Evolutionary conservation across 106 monocot species (phyloP).

Genomic region (Xerophyta viscosa): DNA sequence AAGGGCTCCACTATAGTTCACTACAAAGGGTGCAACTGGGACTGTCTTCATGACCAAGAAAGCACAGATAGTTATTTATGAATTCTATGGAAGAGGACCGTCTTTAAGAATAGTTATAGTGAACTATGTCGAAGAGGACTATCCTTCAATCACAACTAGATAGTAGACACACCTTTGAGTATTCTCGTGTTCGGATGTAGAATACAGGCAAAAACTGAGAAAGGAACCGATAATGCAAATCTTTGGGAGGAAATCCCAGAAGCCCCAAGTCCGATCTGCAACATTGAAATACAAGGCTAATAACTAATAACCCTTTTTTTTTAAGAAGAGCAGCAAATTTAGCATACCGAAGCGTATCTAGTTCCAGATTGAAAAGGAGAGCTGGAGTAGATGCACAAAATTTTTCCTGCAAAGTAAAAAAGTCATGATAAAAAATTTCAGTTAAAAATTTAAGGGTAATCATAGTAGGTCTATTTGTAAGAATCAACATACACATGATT

Average conservation of each 20-base stretch:
- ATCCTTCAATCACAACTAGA: too few species aligned
- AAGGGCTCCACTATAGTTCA: conserved; percentile 89
- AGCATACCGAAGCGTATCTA: conserved; percentile 86
- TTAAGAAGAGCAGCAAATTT: background rate
- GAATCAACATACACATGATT: too few species aligned
- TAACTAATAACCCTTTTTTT: too few species aligned
- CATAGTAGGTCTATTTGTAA: too few species aligned
- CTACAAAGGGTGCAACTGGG: conserved; percentile 79
- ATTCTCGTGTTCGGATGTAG: conserved; percentile 86
- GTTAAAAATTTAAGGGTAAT: too few species aligned
- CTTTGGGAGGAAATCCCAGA: conserved; percentile 87
- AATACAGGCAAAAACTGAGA: conserved; percentile 89
- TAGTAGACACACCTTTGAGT: conserved; percentile 70
- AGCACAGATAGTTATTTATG: background rate
- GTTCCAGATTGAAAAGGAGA: conserved; percentile 92
- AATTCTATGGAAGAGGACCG: too few species aligned
- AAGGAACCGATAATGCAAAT: conserved; percentile 98
- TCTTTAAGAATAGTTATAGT: too few species aligned
- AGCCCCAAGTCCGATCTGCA: conserved; percentile 92
- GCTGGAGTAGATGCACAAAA: conserved; percentile 61
- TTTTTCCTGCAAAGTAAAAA: conserved; percentile 63
- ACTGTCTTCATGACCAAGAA: conserved; percentile 64
- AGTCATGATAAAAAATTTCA: too few species aligned
- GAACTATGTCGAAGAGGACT: too few species aligned
- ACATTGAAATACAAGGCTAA: conserved; percentile 12